Conservation (phyloP, 495 filamentous ascomycete genomes). For the Penicillium riverlandense region DNA sequence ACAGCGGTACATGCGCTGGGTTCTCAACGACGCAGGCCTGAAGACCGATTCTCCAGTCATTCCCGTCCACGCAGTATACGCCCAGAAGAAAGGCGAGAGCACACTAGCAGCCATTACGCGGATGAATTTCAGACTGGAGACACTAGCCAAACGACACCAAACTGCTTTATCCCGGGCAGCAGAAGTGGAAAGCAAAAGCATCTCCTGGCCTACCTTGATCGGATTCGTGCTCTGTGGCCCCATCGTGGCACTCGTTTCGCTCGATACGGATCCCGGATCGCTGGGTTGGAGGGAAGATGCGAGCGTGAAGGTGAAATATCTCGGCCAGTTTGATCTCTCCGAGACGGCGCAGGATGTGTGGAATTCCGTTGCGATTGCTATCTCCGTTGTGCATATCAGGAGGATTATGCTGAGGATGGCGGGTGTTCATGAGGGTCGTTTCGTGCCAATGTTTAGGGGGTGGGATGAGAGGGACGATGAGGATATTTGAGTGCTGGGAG, state of each 20-base stretch:
- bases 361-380: slow-evolving; percentile 39
- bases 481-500: background rate
- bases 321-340: slow-evolving; percentile 34
- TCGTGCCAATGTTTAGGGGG: background rate
- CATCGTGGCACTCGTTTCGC: slow-evolving; percentile 35
- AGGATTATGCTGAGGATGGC: slow-evolving; percentile 28
- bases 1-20: slow-evolving; percentile 36
- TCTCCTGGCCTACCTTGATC: slow-evolving; percentile 19
- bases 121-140: slow-evolving; percentile 22
- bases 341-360: slow-evolving; percentile 38
- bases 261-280: slow-evolving; percentile 22
- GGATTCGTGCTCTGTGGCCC: slow-evolving; percentile 35
- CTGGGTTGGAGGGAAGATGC: slow-evolving; percentile 1
- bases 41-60: slow-evolving; percentile 9
- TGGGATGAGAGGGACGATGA: background rate
- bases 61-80: slow-evolving; percentile 27
- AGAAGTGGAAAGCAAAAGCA: no score
- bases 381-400: slow-evolving; percentile 30
- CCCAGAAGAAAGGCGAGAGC: slow-evolving; percentile 19
- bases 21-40: slow-evolving; percentile 28
- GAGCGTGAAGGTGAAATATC: slow-evolving; percentile 15
- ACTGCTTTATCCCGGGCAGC: background rate
- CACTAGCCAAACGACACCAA: slow-evolving; percentile 21
- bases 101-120: slow-evolving; percentile 21
- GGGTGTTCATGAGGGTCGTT: background rate